phyloP scores from a whole-genome alignment of 2,329 filamentous ascomycete genomes.

The Neoascochyta sp. region DNA sequence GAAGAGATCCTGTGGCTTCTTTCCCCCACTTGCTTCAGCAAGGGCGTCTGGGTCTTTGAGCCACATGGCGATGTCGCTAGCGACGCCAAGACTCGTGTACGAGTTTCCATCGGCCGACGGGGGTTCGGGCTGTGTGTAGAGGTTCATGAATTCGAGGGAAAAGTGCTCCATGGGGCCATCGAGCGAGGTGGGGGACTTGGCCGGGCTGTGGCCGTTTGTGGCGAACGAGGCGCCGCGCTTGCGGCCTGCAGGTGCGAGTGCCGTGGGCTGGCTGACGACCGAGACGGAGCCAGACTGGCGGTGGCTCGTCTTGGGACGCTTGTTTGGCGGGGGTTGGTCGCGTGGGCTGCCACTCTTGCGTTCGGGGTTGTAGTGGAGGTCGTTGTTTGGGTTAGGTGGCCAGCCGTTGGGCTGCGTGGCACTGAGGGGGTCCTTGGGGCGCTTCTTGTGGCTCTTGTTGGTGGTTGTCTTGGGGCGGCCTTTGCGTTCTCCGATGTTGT shows the following conservation, averaged over 20 bases:
- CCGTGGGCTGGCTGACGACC: constrained; percentile 63
- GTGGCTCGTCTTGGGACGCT: constrained; percentile 80
- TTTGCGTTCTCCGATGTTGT: constrained; percentile 56
- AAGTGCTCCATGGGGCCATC: constrained; percentile 66
- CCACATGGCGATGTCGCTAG: constrained; percentile 74
- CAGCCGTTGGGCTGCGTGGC: constrained; percentile 63
- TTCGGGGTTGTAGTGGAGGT: constrained; percentile 48
- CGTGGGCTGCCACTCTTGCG: constrained; percentile 50
- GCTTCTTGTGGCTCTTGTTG: constrained; percentile 89
- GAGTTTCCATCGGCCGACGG: constrained; percentile 66
- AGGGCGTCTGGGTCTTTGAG: constrained; percentile 69
- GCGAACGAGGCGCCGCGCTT: constrained; percentile 59
- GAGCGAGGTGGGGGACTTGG: constrained; percentile 67
- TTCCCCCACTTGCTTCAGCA: constrained; percentile 62
- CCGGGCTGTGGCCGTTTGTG: constrained; percentile 67
- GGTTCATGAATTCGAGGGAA: constrained; percentile 69
- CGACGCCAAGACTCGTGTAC: constrained; percentile 71
- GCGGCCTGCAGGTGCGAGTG: constrained; percentile 58
- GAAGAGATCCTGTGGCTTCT: constrained; percentile 65
- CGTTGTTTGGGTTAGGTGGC: constrained; percentile 54
- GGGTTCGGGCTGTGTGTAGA: constrained; percentile 62
- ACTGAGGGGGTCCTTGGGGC: constrained; percentile 64
- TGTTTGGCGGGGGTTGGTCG: constrained; percentile 61
- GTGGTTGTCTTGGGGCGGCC: constrained; percentile 70
- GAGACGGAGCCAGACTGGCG: constrained; percentile 72